These are phyloP conservation scores for Kitagawia praeruptora DNA, from an alignment of 129 eudicot species.

Conservation along the genomic window DNA sequence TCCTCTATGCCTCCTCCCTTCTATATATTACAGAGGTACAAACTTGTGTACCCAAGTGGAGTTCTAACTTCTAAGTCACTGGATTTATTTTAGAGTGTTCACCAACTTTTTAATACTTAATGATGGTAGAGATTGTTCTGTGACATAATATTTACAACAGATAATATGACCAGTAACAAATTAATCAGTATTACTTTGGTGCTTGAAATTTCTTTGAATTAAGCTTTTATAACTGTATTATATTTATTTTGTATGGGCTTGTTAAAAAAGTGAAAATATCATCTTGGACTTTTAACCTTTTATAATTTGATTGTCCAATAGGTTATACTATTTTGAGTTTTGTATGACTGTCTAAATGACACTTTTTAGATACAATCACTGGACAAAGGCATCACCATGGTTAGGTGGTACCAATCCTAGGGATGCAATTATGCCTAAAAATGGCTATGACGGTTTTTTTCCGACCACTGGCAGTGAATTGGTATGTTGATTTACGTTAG, in stretches of 20 bases:
- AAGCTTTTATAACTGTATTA: not conserved
- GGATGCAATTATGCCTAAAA: conserved; percentile 76
- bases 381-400: conserved; percentile 96
- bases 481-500: conserved; percentile 29
- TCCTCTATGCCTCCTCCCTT: not conserved
- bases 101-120: not conserved
- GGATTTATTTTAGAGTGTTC: not conserved
- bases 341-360: not conserved
- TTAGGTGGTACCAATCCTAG: conserved; percentile 66
- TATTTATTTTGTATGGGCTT: not conserved
- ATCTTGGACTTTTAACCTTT: not conserved
- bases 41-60: not conserved
- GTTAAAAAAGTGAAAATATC: not conserved
- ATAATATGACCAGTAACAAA: not conserved
- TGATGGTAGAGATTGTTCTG: not conserved
- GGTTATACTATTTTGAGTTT: not conserved
- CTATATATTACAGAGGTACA: not conserved
- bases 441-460: conserved; percentile 92
- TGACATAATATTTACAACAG: not conserved
- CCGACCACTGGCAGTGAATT: conserved; percentile 91
- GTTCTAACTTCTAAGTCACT: not conserved
- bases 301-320: not conserved
- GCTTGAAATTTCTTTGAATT: not conserved
- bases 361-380: conserved; percentile 56
- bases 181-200: not conserved